phyloP scores from a whole-genome alignment of 2,329 filamentous ascomycete genomes.

The Fusarium tuaranense region DNA sequence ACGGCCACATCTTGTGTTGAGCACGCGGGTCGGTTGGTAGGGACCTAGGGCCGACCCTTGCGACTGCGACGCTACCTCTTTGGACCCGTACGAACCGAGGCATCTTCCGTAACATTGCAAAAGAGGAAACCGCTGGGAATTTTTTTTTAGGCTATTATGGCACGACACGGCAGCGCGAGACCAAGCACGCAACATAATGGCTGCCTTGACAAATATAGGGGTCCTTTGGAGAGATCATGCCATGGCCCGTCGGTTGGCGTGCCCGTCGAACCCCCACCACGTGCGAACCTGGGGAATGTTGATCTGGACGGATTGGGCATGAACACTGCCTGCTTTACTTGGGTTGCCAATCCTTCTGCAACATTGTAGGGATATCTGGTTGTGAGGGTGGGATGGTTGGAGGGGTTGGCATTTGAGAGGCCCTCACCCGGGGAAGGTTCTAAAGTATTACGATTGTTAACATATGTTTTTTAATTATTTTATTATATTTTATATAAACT shows the following conservation, averaged over 20 bases:
- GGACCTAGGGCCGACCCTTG: constrained; percentile 4
- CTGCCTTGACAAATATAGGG: background rate
- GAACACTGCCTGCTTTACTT: background rate
- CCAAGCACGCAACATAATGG: background rate
- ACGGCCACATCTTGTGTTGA: background rate
- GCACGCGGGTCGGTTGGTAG: background rate
- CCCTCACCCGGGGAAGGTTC: background rate
- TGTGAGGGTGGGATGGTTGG: background rate
- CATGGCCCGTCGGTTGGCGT: background rate
- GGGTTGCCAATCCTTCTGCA: background rate
- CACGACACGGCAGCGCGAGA: background rate
- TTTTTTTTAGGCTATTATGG: background rate
- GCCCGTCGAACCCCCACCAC: background rate
- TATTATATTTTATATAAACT: too few relatives aligned
- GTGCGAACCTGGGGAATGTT: background rate
- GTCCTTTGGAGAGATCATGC: background rate
- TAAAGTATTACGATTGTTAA: background rate
- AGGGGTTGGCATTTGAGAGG: background rate
- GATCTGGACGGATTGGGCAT: background rate
- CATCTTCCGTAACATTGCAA: background rate
- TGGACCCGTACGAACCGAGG: background rate
- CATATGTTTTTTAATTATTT: background rate
- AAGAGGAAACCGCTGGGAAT: background rate
- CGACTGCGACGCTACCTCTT: background rate
- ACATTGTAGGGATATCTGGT: background rate